Conservation (phyloP, 257 asterid species). For the Rauvolfia tetraphylla region DNA sequence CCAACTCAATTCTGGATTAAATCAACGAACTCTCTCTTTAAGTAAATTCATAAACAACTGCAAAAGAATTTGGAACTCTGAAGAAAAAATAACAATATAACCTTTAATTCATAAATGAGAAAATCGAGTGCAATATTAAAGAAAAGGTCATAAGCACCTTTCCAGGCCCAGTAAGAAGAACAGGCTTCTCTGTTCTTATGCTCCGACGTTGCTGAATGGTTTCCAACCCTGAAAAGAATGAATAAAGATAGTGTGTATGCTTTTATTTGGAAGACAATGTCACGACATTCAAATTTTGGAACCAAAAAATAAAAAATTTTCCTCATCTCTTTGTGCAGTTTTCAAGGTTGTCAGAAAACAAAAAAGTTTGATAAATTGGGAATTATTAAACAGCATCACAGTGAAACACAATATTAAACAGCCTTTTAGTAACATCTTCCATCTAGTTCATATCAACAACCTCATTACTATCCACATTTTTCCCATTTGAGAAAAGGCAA, state of each 20-base stretch:
- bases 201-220: constrained; percentile 83
- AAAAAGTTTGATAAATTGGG: neutral
- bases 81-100: neutral
- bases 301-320: neutral
- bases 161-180: constrained; percentile 93
- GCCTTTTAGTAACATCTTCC: neutral
- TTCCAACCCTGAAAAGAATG: constrained; percentile 51
- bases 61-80: neutral
- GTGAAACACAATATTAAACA: neutral
- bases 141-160: constrained; percentile 42
- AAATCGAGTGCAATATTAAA: neutral
- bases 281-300: neutral
- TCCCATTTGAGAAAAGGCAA: neutral
- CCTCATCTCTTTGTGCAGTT: neutral
- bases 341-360: neutral
- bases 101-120: neutral
- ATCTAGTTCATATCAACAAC: constrained; percentile 4
- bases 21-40: neutral
- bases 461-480: neutral
- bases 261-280: neutral
- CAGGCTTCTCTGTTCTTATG: constrained; percentile 66
- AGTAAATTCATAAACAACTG: neutral
- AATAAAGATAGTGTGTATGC: neutral
- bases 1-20: neutral
- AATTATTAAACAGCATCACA: neutral